Conservation (phyloP, 139 green algal genomes). For the Ulvella scutata region DNA sequence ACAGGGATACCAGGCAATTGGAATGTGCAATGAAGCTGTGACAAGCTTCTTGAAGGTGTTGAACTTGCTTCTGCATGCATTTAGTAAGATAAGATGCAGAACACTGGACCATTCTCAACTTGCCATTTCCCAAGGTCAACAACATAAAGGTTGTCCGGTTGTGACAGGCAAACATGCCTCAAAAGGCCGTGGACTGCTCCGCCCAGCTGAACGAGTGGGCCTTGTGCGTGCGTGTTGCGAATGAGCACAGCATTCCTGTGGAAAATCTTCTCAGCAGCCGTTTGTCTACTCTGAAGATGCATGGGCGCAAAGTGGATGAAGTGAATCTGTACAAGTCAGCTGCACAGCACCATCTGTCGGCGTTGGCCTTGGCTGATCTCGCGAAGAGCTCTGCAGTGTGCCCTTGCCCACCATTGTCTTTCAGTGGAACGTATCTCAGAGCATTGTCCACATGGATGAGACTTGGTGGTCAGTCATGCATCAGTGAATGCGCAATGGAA, state of each 20-base stretch:
- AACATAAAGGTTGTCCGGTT: too few relatives aligned
- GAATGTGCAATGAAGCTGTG: constrained; percentile 54
- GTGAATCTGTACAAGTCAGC: background rate
- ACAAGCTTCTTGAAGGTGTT: constrained; percentile 40
- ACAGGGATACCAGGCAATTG: constrained; percentile 51
- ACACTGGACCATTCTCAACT: background rate
- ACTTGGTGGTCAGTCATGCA: too few relatives aligned
- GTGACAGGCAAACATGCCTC: constrained; percentile 42
- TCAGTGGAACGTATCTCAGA: too few relatives aligned
- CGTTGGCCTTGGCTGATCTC: background rate
- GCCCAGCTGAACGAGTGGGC: constrained; percentile 73
- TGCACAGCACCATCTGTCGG: background rate
- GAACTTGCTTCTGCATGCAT: background rate
- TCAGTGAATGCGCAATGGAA: too few relatives aligned
- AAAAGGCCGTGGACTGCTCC: constrained; percentile 61
- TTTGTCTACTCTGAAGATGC: background rate
- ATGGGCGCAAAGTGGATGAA: background rate
- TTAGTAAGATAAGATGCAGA: background rate
- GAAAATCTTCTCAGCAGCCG: background rate
- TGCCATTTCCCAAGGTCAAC: too few relatives aligned
- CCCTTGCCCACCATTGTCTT: background rate
- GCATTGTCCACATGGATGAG: too few relatives aligned
- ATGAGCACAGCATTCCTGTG: constrained; percentile 21
- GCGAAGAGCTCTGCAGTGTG: background rate
- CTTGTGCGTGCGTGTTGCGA: constrained; percentile 44